Evolutionary conservation across 768 basidiomycete genomes (phyloP).

Genomic region (Lactarius hatsudake): DNA sequence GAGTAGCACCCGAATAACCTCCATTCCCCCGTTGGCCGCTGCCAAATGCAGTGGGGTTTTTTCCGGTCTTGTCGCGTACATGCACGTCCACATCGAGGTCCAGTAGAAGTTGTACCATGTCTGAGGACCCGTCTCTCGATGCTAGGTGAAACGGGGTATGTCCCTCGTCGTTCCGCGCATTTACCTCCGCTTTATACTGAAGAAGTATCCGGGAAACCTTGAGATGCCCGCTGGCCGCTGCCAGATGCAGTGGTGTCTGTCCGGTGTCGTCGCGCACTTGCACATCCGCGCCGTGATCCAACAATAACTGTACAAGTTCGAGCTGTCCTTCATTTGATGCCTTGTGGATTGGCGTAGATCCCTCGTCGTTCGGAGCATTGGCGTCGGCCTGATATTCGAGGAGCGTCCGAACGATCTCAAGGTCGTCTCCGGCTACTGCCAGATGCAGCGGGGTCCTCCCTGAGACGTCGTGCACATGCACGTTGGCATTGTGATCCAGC

Average conservation of each 20-base stretch:
- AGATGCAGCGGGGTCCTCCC: neutral
- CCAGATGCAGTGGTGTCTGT: neutral
- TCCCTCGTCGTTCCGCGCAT: neutral
- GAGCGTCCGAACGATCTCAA: neutral
- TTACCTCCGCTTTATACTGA: neutral
- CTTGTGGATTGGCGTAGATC: neutral
- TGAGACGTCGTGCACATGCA: neutral
- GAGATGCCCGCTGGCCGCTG: neutral
- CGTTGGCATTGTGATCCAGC: neutral
- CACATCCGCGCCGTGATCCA: neutral
- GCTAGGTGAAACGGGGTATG: neutral
- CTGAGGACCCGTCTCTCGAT: neutral
- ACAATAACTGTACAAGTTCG: neutral
- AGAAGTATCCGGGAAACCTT: neutral
- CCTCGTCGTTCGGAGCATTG: neutral
- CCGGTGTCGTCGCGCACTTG: neutral
- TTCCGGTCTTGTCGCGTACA: neutral
- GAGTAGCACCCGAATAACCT: neutral
- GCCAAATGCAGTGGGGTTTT: neutral
- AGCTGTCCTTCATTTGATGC: neutral
- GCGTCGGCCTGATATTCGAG: neutral
- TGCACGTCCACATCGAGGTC: neutral
- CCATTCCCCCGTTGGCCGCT: neutral
- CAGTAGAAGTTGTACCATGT: neutral
- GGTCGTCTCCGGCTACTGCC: neutral